Evolutionary conservation across 768 basidiomycete species (phyloP).

Genomic region (Pleurotus cornucopiae): DNA sequence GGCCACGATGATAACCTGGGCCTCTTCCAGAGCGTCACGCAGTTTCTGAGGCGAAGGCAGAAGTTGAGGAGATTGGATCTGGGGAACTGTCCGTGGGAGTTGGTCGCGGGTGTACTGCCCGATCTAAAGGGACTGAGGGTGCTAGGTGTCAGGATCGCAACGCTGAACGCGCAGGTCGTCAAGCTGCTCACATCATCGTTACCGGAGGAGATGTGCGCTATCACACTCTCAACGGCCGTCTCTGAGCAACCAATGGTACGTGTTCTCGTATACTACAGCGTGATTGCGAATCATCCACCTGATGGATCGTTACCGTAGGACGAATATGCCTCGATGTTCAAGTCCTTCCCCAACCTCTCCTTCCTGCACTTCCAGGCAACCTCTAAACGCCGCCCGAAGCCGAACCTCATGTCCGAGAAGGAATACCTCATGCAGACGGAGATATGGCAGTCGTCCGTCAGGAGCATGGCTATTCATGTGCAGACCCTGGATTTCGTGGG

Average conservation of each 20-base stretch:
- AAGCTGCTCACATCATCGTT: constrained; percentile 34
- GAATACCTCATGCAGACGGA: constrained; percentile 56
- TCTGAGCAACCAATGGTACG: constrained; percentile 49
- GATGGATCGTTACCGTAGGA: constrained; percentile 28
- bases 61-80: constrained; percentile 54
- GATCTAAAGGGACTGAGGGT: constrained; percentile 49
- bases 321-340: constrained; percentile 46
- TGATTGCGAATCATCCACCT: too few relatives aligned
- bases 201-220: constrained; percentile 45
- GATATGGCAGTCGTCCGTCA: constrained; percentile 46
- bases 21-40: constrained; percentile 51
- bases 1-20: constrained; percentile 54
- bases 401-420: constrained; percentile 54
- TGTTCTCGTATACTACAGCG: background rate
- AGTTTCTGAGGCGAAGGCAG: constrained; percentile 46
- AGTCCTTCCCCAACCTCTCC: constrained; percentile 42
- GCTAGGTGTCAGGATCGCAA: constrained; percentile 53
- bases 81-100: constrained; percentile 63
- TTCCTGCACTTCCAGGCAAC: constrained; percentile 58
- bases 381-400: constrained; percentile 46
- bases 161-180: constrained; percentile 35
- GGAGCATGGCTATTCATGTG: constrained; percentile 43
- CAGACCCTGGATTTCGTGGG: constrained; percentile 61
- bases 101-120: constrained; percentile 47
- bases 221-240: constrained; percentile 47